A percentile compares a stretch with the other conserved stretches of the same genome.
Conservation (phyloP, 2,329 filamentous ascomycete species). For the Botrytis porri region DNA sequence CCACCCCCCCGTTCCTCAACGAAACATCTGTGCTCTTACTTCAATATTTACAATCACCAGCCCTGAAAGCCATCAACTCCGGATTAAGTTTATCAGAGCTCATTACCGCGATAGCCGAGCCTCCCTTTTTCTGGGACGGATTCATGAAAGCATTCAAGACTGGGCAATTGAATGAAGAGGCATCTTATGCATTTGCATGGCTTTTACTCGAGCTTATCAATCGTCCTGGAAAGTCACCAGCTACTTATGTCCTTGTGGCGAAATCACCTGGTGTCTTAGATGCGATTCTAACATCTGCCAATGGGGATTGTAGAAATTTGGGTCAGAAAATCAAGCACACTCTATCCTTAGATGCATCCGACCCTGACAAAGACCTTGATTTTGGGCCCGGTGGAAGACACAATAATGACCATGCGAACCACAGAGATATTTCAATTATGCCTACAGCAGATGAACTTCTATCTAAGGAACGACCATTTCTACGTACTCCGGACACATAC, state of each 20-base stretch:
- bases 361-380: conserved; percentile 18
- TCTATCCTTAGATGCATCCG: conserved; percentile 30
- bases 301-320: conserved; percentile 36
- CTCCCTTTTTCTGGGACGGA: conserved; percentile 49
- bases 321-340: conserved; percentile 45
- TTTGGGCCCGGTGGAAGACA: conserved; percentile 61
- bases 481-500: conserved; percentile 48
- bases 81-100: conserved; percentile 44
- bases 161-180: conserved; percentile 33
- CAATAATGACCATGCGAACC: conserved; percentile 67
- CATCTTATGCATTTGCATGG: conserved; percentile 42
- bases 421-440: conserved; percentile 58
- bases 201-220: conserved; percentile 46
- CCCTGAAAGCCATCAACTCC: conserved; percentile 27
- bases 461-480: conserved; percentile 52
- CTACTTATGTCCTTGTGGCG: conserved; percentile 33
- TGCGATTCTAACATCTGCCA: conserved; percentile 25
- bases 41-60: conserved; percentile 37
- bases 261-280: conserved; percentile 35
- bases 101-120: conserved; percentile 47
- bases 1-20: conserved; percentile 46
- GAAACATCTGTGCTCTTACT: conserved; percentile 37
- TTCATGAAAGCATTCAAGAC: conserved; percentile 34
- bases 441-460: conserved; percentile 65
- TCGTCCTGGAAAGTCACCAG: conserved; percentile 31